Evolutionary conservation across 352 stramenopile genomes (phyloP).

Genomic region (Globisporangium radiosum): DNA sequence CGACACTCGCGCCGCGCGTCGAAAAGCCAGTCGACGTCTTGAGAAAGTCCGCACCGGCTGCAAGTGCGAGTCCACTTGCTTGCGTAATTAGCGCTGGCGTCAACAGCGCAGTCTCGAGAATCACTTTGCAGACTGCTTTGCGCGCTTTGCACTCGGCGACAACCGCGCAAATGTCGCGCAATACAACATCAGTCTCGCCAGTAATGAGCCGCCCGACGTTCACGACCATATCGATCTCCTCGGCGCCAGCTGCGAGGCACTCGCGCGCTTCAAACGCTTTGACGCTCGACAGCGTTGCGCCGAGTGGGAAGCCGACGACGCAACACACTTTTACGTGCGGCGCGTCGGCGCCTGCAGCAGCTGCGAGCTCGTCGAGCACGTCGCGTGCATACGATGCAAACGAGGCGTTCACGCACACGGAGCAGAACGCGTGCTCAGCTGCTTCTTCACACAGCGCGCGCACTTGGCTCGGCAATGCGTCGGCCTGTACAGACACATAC

Average conservation of each 20-base stretch:
- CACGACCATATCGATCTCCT: conserved; percentile 89
- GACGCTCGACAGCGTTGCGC: conserved; percentile 40
- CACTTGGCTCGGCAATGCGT: conserved; percentile 61
- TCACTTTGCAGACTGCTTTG: conserved; percentile 67
- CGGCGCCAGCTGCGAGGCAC: conserved; percentile 58
- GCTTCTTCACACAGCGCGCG: conserved; percentile 64
- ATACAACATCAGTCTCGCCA: conserved; percentile 65
- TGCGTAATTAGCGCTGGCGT: conserved; percentile 60
- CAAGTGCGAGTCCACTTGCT: conserved; percentile 59
- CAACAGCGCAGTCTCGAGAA: conserved; percentile 78
- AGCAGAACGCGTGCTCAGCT: conserved; percentile 56
- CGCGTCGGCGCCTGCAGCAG: conserved; percentile 27
- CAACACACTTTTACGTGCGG: conserved; percentile 58
- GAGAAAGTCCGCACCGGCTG: conserved; percentile 77
- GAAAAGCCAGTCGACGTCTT: conserved; percentile 86
- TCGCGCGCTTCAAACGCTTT: conserved; percentile 72
- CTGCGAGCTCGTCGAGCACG: conserved; percentile 43
- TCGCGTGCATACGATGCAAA: conserved; percentile 59
- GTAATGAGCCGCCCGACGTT: conserved; percentile 59
- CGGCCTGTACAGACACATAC: conserved; percentile 26
- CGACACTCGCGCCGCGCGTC: conserved; percentile 70
- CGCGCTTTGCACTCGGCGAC: conserved; percentile 61
- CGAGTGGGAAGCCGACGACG: conserved; percentile 76
- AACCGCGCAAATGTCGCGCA: conserved; percentile 68
- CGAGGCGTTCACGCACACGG: conserved; percentile 78